Evolutionary conservation across 192 early-diverging fungal species (phyloP), one percentile per base, ranked within the genome.

Genomic region (Backusella australiensis): DNA sequence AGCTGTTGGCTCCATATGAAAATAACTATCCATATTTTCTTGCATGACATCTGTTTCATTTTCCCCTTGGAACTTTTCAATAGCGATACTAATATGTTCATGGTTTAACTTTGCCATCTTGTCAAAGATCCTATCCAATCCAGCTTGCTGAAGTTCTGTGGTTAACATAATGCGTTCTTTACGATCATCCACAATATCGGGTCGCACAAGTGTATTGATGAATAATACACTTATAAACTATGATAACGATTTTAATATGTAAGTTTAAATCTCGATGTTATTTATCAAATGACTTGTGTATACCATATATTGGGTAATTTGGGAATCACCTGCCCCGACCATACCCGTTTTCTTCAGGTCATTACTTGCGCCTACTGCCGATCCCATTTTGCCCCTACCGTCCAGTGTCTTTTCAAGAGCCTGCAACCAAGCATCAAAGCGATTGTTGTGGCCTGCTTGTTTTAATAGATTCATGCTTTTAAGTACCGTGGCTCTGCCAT

Each of bases 361-460:
- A 26, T 90, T 89, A 63, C 88, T 89, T 32, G 87, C 92, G n/a
- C 91, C 91, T 0, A 94, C 91, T 46, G 89, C 86, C 73, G 90
- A 91, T 17, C 93, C 93, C 83, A 92, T 92, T 21, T 90, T 87
- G 12, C 93, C 93, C 21, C 92, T 87, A 1, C 92, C 91, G 65
- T 93, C 88, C 42, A 94, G 84, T 21, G 91, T 91, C n/a, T 87
- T 82, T 67, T 91, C 90, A 19, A 93, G 67, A 12, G 88, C 85
- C 49, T 84, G 79, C 75, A 94, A 84, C 93, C 93, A 94, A 36
- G 91, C 86, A 83, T 93, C 91, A 52, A 72, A 72, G 9, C 42
- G 39, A 46, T 56, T 70, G 69, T 71, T 29, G 17, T 26, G 38
- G n/a, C 71, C 34, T 6, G 69, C 26, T 78, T 89, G 87, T 80